Base-by-base conservation (phyloP, 208 protist genomes). In the Leishmania braziliensis region DNA sequence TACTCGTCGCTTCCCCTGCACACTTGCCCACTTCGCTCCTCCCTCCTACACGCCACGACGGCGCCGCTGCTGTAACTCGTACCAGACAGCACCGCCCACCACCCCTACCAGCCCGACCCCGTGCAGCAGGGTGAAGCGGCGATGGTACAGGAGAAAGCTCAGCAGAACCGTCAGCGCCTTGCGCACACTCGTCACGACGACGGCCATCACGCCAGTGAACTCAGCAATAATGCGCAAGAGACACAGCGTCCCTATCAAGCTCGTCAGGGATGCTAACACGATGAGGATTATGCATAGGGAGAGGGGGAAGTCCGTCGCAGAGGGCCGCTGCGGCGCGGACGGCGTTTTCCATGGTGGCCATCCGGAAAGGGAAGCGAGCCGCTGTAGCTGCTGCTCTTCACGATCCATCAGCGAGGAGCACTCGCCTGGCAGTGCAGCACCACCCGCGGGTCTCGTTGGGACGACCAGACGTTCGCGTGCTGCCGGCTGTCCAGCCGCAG, bases 161-260 rank as follows among this genome's bases (percentile, higher is more conserved):
- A 81, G 84, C n/a, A 93, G 43, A 46, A 95, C 82, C 5, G 89
- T 92, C 29, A 90, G n/a, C 51, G 85, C 84, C 81, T 94, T 96
- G 58, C 90, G 85, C 46, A 92, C 23, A 53, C 77, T 93, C 68
- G 92, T 92, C 29, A 93, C 84, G 50, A 94, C 16, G 58, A 93
- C 87, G 53, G 92, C 89, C 48, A 80, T 89, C 58, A 77, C 91
- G 39, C 89, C 85, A 26, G 84, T 89, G 78, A 84, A 95, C 65
- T 88, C 87, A 0, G 81, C 81, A 1, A 93, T 68, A 50, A 93
- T 90, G 48, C 78, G 73, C 26, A 95, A 80, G 2, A 93, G 78
- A 48, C 88, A 88, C 74, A 84, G 83, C 14, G 90, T 90, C 0
- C 91, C 90, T 29, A 81, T 50, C 39, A 91, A 81, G 58, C 75